Base-by-base conservation (phyloP, 2,329 filamentous ascomycete species). In the Thelonectria discophora region DNA sequence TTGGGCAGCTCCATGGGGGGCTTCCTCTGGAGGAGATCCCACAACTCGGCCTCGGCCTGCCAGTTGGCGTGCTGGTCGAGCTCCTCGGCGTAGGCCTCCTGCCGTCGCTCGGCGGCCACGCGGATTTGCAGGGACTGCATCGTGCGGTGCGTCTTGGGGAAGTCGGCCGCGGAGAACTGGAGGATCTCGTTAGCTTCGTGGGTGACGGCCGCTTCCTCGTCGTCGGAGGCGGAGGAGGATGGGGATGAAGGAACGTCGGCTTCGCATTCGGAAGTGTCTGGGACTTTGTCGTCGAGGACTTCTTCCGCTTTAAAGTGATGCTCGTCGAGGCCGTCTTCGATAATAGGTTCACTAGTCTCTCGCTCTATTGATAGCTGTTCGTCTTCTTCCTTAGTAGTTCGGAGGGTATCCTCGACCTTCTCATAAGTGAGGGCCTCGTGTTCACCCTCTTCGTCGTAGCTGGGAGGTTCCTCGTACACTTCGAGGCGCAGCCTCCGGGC, bases 401-500 rank as follows among this genome's bases (percentile, higher is more conserved):
- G 39, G 11, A 72, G 49, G 20, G 52, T 15, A 3, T 53, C 32
- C 21, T 67, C 65, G 3, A 71, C 65, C 49, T 71, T 47, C 4
- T 66, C 58, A 34, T 69, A 70, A 24, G 40, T 63, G 3, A 65
- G 61, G 32, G 56, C 37, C 49, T 67, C 67, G 11, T 61, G 60
- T 12, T 73, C 71, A 7, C 17, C 49, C 50, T 71, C 71, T n/a
- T 68, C 65, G 7, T 70, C 56, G 10, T 49, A 62, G 15, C 56
- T 46, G 5, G 60, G 67, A 8, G 69, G 74, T 8, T 82, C 74
- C 6, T 81, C 74, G 42, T 77, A 78, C 4, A 88, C 80, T 15
- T 81, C 74, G 3, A 88, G 67, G 5, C 80, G 75, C 39, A 88
- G 68, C 47, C 86, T 76, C 32, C 85, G 77, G 7, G 85, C 79